These are phyloP conservation scores for Ustilago vetiveriae DNA, from an alignment of 1,284 basidiomycete species.

Conservation along the genomic window DNA sequence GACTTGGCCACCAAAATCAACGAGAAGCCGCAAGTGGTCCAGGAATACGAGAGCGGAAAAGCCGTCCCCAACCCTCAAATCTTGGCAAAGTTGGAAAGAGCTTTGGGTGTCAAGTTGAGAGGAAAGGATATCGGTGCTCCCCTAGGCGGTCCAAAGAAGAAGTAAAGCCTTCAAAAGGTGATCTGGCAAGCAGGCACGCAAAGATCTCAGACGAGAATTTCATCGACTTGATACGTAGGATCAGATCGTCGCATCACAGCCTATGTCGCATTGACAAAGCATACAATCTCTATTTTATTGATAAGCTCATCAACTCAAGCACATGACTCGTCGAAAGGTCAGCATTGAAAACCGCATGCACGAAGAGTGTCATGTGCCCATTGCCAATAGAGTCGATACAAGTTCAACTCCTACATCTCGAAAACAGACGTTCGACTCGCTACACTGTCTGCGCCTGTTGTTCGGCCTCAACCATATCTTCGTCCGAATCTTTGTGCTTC, in stretches of 20 bases:
- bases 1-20: conserved; percentile 92
- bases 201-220: too few relatives aligned
- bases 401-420: too few relatives aligned
- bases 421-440: neutral
- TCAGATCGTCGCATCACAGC: too few relatives aligned
- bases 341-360: too few relatives aligned
- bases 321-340: too few relatives aligned
- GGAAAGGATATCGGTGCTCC: conserved; percentile 63
- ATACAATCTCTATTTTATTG: too few relatives aligned
- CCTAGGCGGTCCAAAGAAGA: conserved; percentile 56
- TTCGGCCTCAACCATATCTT: neutral
- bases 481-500: neutral
- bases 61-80: conserved; percentile 91
- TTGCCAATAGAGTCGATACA: too few relatives aligned
- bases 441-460: conserved; percentile 5
- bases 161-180: conserved; percentile 12
- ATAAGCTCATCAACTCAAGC: too few relatives aligned
- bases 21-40: conserved; percentile 84
- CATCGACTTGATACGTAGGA: too few relatives aligned
- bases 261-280: too few relatives aligned
- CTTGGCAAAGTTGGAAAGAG: conserved; percentile 88
- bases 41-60: conserved; percentile 84
- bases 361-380: too few relatives aligned
- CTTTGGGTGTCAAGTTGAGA: conserved; percentile 84
- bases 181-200: too few relatives aligned